phyloP scores from a whole-genome alignment of 441 rosid genomes.

The Pelargonium australe region DNA sequence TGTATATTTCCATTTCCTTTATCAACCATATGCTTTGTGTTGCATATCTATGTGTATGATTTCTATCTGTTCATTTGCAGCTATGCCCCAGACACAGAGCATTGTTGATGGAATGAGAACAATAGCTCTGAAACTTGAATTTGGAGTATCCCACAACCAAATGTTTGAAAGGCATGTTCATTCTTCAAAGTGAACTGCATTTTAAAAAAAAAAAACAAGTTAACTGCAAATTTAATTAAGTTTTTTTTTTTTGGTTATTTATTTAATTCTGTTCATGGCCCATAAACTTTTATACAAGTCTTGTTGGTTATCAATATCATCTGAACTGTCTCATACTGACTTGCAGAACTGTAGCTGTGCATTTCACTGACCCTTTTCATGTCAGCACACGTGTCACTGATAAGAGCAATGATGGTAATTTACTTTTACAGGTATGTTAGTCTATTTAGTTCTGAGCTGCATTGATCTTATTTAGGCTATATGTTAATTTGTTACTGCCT shows the following conservation, averaged over 20 bases:
- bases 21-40: conserved; percentile 9
- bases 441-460: conserved; percentile 12
- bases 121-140: conserved; percentile 88
- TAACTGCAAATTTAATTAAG: not conserved
- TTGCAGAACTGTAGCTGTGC: conserved; percentile 88
- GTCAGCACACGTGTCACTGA: conserved; percentile 77
- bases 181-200: conserved; percentile 2
- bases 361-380: conserved; percentile 88
- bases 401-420: conserved; percentile 77
- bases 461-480: conserved; percentile 8
- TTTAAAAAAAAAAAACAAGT: not conserved
- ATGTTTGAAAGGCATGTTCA: conserved; percentile 67
- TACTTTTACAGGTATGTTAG: conserved; percentile 82
- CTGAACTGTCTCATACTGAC: conserved; percentile 14
- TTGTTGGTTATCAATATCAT: conserved; percentile 8
- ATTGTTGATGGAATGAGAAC: conserved; percentile 97
- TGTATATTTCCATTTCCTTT: conserved; percentile 14
- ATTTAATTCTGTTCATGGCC: not conserved
- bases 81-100: conserved; percentile 59
- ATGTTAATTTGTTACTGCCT: not conserved
- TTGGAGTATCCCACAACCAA: conserved; percentile 88
- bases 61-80: conserved; percentile 32
- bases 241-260: conserved; percentile 4
- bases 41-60: conserved; percentile 20
- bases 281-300: not conserved